Percentiles rank a stretch among this genome's conserved stretches.
phyloP scores from a whole-genome alignment of 176 grass and related monocot genomes.

The Poa pratensis region DNA sequence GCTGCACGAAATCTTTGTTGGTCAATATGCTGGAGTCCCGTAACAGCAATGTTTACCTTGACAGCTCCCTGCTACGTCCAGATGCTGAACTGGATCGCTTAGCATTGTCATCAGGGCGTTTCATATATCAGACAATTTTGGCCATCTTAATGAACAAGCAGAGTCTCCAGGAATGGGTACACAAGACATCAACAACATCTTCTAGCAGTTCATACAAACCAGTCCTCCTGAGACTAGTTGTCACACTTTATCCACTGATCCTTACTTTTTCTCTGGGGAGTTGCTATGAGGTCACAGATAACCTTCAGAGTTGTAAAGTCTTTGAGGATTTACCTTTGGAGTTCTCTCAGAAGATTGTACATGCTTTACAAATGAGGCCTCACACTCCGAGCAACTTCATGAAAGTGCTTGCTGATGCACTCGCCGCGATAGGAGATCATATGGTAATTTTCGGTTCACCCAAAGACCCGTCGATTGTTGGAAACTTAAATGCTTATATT shows the following conservation, averaged over 20 bases:
- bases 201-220: not conserved
- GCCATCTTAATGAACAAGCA: conserved; percentile 22
- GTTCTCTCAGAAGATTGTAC: conserved; percentile 50
- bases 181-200: conserved; percentile 10
- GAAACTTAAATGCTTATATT: conserved; percentile 42
- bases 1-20: conserved; percentile 62
- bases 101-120: conserved; percentile 12
- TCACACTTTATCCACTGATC: conserved; percentile 49
- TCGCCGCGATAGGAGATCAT: conserved; percentile 49
- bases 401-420: conserved; percentile 61
- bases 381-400: conserved; percentile 4
- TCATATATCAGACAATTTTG: conserved; percentile 26
- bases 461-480: not conserved
- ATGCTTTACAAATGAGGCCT: not conserved
- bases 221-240: conserved; percentile 58
- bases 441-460: conserved; percentile 61
- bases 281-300: conserved; percentile 34
- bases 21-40: conserved; percentile 52
- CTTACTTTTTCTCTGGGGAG: conserved; percentile 21
- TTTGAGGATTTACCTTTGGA: conserved; percentile 47
- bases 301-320: conserved; percentile 19
- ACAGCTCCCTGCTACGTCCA: conserved; percentile 26
- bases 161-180: conserved; percentile 41
- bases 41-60: conserved; percentile 49
- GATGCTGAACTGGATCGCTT: not conserved